A percentile compares a stretch with the other conserved stretches of the same genome.
phyloP scores from a whole-genome alignment of 2,329 filamentous ascomycete genomes.

The Emmonsiellopsis sp. region DNA sequence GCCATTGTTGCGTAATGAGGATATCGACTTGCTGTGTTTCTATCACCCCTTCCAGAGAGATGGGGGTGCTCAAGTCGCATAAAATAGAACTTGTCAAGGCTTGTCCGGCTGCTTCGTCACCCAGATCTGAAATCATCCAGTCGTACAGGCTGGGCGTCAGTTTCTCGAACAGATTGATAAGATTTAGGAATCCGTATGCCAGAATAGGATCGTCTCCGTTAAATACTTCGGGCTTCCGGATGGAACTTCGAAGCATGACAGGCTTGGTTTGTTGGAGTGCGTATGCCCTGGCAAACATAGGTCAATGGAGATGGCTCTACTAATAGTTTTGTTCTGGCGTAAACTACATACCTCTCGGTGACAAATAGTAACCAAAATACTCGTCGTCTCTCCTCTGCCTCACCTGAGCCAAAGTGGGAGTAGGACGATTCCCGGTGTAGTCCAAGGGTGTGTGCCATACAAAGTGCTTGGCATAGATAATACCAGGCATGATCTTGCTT shows the following conservation, averaged over 20 bases:
- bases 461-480: constrained; percentile 66
- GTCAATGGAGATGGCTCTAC: neutral
- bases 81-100: constrained; percentile 35
- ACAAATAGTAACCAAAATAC: constrained; percentile 66
- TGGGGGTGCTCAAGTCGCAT: constrained; percentile 44
- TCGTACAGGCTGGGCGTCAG: constrained; percentile 28
- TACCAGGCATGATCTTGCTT: constrained; percentile 71
- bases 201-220: constrained; percentile 45
- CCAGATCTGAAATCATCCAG: constrained; percentile 27
- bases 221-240: constrained; percentile 52
- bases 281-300: constrained; percentile 47
- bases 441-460: constrained; percentile 43
- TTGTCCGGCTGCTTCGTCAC: constrained; percentile 20
- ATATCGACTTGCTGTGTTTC: constrained; percentile 61
- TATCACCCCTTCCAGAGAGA: constrained; percentile 47
- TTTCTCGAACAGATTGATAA: constrained; percentile 31
- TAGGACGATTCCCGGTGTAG: constrained; percentile 44
- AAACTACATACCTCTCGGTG: constrained; percentile 51
- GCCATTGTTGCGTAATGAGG: constrained; percentile 61
- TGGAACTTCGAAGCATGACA: constrained; percentile 59
- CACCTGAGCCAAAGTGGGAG: constrained; percentile 35
- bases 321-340: neutral
- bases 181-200: constrained; percentile 31
- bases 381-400: constrained; percentile 54
- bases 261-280: constrained; percentile 61